These are phyloP conservation scores for Colletotrichum sidae DNA, from an alignment of 2,329 filamentous ascomycete species.

Conservation along the genomic window DNA sequence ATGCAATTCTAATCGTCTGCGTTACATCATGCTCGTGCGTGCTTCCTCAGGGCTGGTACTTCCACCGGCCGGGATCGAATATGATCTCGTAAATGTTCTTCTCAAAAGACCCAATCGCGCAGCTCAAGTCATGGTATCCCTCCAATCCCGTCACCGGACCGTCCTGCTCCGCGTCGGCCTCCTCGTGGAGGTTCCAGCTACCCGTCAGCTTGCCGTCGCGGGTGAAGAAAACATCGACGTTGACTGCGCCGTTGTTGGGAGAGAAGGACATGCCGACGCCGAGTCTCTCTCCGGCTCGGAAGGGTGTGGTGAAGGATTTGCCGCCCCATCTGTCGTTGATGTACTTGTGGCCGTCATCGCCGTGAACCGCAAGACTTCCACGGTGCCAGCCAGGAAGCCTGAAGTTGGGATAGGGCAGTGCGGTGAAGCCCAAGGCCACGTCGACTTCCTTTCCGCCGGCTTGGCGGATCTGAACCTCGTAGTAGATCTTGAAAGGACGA, in stretches of 20 bases:
- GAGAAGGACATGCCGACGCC: slow-evolving; percentile 78
- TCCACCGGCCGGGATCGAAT: slow-evolving; percentile 70
- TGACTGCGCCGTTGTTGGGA: slow-evolving; percentile 52
- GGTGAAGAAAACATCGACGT: slow-evolving; percentile 77
- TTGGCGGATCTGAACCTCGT: slow-evolving; percentile 70
- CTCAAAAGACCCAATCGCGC: slow-evolving; percentile 78
- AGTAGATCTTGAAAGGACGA: slow-evolving; percentile 71
- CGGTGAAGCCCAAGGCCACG: slow-evolving; percentile 77
- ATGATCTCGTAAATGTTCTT: slow-evolving; percentile 75
- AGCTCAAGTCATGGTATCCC: slow-evolving; percentile 77
- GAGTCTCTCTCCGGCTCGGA: slow-evolving; percentile 73
- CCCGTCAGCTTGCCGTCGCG: slow-evolving; percentile 70
- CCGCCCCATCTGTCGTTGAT: slow-evolving; percentile 82
- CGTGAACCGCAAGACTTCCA: slow-evolving; percentile 79
- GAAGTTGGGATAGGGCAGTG: slow-evolving; percentile 81
- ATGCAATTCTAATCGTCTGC: too few species aligned
- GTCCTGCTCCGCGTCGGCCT: slow-evolving; percentile 73
- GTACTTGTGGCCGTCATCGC: slow-evolving; percentile 82
- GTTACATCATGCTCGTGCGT: too few species aligned
- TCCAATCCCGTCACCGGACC: slow-evolving; percentile 74
- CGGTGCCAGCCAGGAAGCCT: slow-evolving; percentile 86
- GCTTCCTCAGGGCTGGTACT: slow-evolving; percentile 51
- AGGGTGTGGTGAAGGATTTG: slow-evolving; percentile 73
- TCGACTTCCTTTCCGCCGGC: slow-evolving; percentile 58
- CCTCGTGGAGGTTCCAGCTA: slow-evolving; percentile 80